Base-by-base conservation (phyloP, 2,329 filamentous ascomycete genomes). In the Stromatinia cepivora region DNA sequence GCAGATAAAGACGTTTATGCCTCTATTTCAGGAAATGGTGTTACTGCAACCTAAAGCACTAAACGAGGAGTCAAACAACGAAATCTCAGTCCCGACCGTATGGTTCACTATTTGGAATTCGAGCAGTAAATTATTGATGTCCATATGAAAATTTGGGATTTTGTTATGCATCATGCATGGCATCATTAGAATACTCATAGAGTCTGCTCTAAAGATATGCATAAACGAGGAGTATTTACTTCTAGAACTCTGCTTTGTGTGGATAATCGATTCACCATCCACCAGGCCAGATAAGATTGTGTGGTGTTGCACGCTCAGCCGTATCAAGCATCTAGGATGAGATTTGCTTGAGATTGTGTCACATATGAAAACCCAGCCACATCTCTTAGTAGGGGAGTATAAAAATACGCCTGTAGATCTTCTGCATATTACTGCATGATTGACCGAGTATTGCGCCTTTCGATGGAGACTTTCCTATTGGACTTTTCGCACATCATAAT, bases 351-450 rank as follows among this genome's bases (percentile, higher is more conserved):
- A 67, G 65, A 61, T 39, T 36, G 46, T 67, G 20, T 52, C 56
- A 50, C 54, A n/a, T 28, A 59, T 67, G 45, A n/a, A 61, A 66
- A 34, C 17, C n/a, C 63, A 52, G 63, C 53, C 52, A 66, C 34
- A 67, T 62, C 45, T 62, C 42, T 62, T 50, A 42, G 15, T 28
- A 53, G 39, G 45, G 52, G 39, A 66, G 45, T 62, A 53, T 59
- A 39, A n/a, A 39, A 61, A 39, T 42, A 48, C 64, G 31, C 45
- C n/a, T 39, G 45, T 59, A 50, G 56, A 53, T 67, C 66, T 62
- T 62, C 46, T 67, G 46, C 56, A 67, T 52, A 48, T n/a, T 46
- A 36, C 64, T 13, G 66, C 66, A 67, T 67, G 57, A 52, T 53
- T 67, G 56, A 39, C 56, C 66, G 56, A 67, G 25, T 42, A 62